phyloP scores from a whole-genome alignment of 805 yeast species.

The Pichia rugopelliculosa region DNA sequence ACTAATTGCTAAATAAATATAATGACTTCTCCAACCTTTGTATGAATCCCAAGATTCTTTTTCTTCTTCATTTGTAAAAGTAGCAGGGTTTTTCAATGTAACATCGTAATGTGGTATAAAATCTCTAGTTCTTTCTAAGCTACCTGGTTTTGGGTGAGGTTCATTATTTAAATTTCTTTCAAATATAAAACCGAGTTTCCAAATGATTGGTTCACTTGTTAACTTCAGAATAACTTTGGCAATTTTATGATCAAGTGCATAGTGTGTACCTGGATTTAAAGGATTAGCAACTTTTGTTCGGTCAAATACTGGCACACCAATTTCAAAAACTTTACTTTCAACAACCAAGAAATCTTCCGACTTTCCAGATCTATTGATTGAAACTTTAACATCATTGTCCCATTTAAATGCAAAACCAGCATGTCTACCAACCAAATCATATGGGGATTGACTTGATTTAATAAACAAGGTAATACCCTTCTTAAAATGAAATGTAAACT shows the following conservation, averaged over 20 bases:
- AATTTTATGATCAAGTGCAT: conserved; percentile 33
- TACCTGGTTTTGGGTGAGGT: conserved; percentile 29
- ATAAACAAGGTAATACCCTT: conserved; percentile 55
- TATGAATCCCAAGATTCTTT: conserved; percentile 66
- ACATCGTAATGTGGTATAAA: conserved; percentile 58
- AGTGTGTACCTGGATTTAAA: conserved; percentile 10
- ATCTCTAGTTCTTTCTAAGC: conserved; percentile 33
- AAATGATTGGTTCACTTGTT: conserved; percentile 54
- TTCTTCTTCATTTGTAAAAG: conserved; percentile 31
- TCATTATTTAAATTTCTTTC: conserved; percentile 47
- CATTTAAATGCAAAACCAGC: conserved; percentile 63
- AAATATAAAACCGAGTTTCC: conserved; percentile 71
- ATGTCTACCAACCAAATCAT: conserved; percentile 46
- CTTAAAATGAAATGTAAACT: conserved; percentile 37
- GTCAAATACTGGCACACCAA: conserved; percentile 48
- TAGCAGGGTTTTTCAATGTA: conserved; percentile 48
- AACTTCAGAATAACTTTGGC: conserved; percentile 52
- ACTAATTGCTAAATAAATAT: conserved; percentile 62
- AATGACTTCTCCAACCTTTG: conserved; percentile 72
- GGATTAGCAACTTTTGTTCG: conserved; percentile 23
- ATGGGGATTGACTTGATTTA: conserved; percentile 55
- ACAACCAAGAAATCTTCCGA: conserved; percentile 45
- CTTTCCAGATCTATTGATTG: conserved; percentile 42
- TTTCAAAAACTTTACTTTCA: conserved; percentile 47
- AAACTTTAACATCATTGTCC: conserved; percentile 45